Evolutionary conservation across 2,329 filamentous ascomycete species (phyloP).

Genomic region (Alternaria sp.): DNA sequence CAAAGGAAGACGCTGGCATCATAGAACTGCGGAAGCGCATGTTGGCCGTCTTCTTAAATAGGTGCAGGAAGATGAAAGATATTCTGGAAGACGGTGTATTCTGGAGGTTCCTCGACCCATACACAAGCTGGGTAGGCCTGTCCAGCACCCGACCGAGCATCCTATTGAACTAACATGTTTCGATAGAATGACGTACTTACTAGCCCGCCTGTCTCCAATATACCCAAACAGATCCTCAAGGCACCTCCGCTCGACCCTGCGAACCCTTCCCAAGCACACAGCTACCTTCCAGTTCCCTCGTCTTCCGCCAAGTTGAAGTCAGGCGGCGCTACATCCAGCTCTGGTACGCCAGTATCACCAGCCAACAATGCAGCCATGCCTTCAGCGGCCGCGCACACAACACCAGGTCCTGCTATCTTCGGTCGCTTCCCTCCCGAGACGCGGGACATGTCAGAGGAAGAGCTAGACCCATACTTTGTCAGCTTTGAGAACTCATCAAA

Average conservation of each 20-base stretch:
- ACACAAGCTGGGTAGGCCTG: slow-evolving; percentile 89
- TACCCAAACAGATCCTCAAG: slow-evolving; percentile 93
- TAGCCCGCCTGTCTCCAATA: slow-evolving; percentile 86
- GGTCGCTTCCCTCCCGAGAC: slow-evolving; percentile 84
- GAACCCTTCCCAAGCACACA: slow-evolving; percentile 88
- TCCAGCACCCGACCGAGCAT: neutral
- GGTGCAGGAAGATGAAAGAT: slow-evolving; percentile 91
- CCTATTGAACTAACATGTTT: slow-evolving; percentile 8
- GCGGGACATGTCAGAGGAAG: slow-evolving; percentile 81
- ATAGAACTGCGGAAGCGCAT: slow-evolving; percentile 97
- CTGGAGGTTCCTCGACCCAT: slow-evolving; percentile 97
- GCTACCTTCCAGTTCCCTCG: slow-evolving; percentile 85
- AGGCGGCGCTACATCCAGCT: slow-evolving; percentile 54
- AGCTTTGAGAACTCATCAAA: slow-evolving; percentile 92
- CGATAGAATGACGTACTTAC: slow-evolving; percentile 91
- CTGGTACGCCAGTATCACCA: slow-evolving; percentile 65
- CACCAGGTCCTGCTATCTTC: slow-evolving; percentile 70
- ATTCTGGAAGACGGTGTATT: slow-evolving; percentile 93
- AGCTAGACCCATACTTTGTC: slow-evolving; percentile 95
- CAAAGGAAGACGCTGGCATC: slow-evolving; percentile 96
- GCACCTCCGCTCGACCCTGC: slow-evolving; percentile 94
- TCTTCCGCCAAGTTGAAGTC: slow-evolving; percentile 84
- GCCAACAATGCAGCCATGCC: slow-evolving; percentile 59
- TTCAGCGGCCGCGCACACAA: slow-evolving; percentile 65
- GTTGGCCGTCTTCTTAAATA: slow-evolving; percentile 93